Evolutionary conservation across 1,284 basidiomycete genomes (phyloP).

Genomic region (Veloboletus limbatus): DNA sequence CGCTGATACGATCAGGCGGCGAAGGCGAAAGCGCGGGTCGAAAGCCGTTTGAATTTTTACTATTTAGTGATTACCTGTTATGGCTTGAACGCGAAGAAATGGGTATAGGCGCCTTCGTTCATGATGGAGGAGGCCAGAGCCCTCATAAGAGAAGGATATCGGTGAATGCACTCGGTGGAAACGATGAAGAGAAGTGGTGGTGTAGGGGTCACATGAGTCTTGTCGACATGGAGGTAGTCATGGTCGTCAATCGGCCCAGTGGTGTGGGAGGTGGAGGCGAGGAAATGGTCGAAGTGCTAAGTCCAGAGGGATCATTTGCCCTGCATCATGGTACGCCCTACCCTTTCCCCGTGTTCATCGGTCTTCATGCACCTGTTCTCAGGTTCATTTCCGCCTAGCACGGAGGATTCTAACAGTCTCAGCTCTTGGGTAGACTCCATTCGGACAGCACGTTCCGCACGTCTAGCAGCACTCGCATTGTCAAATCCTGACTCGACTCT

Average conservation of each 20-base stretch:
- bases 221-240: conserved; percentile 74
- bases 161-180: conserved; percentile 15
- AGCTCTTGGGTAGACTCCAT: conserved; percentile 63
- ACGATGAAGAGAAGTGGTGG: conserved; percentile 54
- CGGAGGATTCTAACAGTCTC: conserved; percentile 14
- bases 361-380: not conserved
- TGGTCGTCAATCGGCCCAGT: conserved; percentile 42
- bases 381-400: conserved; percentile 7
- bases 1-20: conserved; percentile 40
- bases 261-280: conserved; percentile 31
- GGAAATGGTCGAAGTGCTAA: conserved; percentile 67
- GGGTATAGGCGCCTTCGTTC: conserved; percentile 12
- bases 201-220: conserved; percentile 69
- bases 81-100: conserved; percentile 61
- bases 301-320: conserved; percentile 75
- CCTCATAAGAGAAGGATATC: conserved; percentile 24
- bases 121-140: conserved; percentile 19
- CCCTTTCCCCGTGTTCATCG: not conserved
- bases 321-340: conserved; percentile 57
- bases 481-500: conserved; percentile 77
- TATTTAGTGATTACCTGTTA: conserved; percentile 79
- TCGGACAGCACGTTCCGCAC: conserved; percentile 68
- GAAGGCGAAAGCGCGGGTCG: conserved; percentile 26
- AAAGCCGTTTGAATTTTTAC: conserved; percentile 59
- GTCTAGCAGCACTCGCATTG: conserved; percentile 62